Base-by-base conservation (phyloP, 2,329 filamentous ascomycete species). In the Ophiostoma piceae region DNA sequence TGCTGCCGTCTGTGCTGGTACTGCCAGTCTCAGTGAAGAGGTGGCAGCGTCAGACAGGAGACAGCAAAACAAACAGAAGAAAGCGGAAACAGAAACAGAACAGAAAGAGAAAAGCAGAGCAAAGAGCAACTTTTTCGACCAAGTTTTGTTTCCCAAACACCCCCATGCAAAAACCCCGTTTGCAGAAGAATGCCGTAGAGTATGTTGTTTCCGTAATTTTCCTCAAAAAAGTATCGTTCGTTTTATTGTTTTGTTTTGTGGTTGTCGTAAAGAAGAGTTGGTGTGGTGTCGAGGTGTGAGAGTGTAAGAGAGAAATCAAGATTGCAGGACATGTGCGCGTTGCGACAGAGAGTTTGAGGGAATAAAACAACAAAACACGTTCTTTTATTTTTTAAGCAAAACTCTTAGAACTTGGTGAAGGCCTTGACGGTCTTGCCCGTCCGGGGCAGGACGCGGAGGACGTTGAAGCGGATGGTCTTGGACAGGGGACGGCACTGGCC, bases 401-500 rank as follows among this genome's bases (percentile, higher is more conserved):
- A 66, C 66, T 37, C 79, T 90, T 97, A 99, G 88, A 99, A 99
- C 89, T 99, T 99, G 87, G 83, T 87, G 90, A 99, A 99, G 83
- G 89, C 84, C 93, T 99, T 99, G 84, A 97, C 93, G 79, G 88
- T 85, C 90, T 97, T 97, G 85, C 94, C 92, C 79, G 92, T 97
- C 86, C 94, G 90, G 84, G 94, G 94, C 79, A 98, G 91, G 79
- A 99, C 95, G 80, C 95, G 94, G 82, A 99, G 92, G 82, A 97
- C 94, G 87, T 99, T 99, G 92, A 99, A 99, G 82, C 95, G 95
- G 81, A 99, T 96, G 83, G 95, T 99, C 92, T 99, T 99, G 92
- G 90, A 94, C 80, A 99, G 88, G 80, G 95, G 95, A 84, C 95
- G 88, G 92, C 95, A 99, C 88, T 99, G 95, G 85, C 95, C 95